Evolutionary conservation across 345 rosid species (phyloP), one percentile per base, ranked within the genome.

Genomic region (Populus tremula): DNA sequence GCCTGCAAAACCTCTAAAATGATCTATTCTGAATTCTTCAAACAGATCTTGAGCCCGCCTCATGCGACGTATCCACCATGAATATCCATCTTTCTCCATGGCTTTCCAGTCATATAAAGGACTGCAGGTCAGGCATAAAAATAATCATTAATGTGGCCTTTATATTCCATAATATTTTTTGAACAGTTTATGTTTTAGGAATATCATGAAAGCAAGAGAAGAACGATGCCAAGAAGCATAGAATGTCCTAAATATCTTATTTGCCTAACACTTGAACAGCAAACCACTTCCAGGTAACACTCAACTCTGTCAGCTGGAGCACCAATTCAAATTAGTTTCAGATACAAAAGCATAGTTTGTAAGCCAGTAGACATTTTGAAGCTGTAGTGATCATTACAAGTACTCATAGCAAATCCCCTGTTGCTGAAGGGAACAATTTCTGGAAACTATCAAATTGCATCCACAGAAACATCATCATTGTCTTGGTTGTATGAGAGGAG

Each of bases 1-100:
- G 61, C 99, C 99, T 76, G 98, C 91, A 87, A 95, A 92, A 82
- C 97, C 99, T 91, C 98, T 90, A 85, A 95, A 95, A 82, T 93
- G 99, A 76, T 95, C 99, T 54, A 95, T 95, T 76, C 97, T 89
- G 87, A 91, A 93, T 87, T 95, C 98, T 69, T 87, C 93, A 78
- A 88, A 93, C 27, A 95, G 86, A 89, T 90, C 84, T 35, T 86
- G 88, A 67, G 99, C 98, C 66, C 93, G 91, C 78, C 65, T 81
- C 50, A 95, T 49, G 78, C 97, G 93, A 33, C 82, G 76, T 84
- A 93, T 82, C 99, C 99, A 93, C 99, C 98, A 95, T 29, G 90
- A 91, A 84, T 79, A 95, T 20, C 89, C 91, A 75, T 95, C 93
- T 76, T 83, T 88, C 82, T 92, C 97, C 99, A 95, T 93, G 18